Evolutionary conservation across 108 stramenopile species (phyloP), one percentile per base, ranked within the genome.

Genomic region (Chaetoceros muelleri): DNA sequence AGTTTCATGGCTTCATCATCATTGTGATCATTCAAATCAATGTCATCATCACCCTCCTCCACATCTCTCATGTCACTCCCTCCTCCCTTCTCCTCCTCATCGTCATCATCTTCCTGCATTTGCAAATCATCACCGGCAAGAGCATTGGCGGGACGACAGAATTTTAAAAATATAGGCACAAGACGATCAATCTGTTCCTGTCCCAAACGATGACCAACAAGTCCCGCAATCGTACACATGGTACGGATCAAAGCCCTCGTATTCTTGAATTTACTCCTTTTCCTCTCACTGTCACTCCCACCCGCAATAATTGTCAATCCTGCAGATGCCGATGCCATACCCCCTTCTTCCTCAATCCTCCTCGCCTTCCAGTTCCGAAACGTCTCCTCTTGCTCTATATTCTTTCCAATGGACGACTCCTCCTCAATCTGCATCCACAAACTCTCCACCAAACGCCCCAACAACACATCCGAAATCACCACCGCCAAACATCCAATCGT

Each of bases 181-280:
- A 99, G 89, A 7, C 82, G 65, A 75, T 90, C 90, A 52, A 99
- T 89, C 71, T 96, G 93, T 44, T 69, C 69, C 64, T 89, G 93
- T 71, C 75, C 65, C 48, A 90, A 52, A 28, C 88, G 82, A 73
- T 86, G 84, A 16, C 84, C 88, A 25, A 90, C 84, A 5, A 76
- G 67, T 23, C 88, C 82, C 3, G 76, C 69, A 2, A 90, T 76
- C 5, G 85, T 80, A 50, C 98, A 97, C 74, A 99, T 93, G 45
- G 95, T 89, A 61, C 94, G 85, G 54, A 92, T 83, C 51, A 90
- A 66, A 0, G 88, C 78, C 18, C 81, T 66, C 0, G 83, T 89
- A 55, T 89, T 78, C 16, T 58, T 57, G 7, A 50, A 55, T 28
- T 55, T 62, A 17, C 40, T 55, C 21, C 46, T 18, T 55, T 45